Conservation (phyloP, 805 yeast genomes). For the Torulaspora quercuum region DNA sequence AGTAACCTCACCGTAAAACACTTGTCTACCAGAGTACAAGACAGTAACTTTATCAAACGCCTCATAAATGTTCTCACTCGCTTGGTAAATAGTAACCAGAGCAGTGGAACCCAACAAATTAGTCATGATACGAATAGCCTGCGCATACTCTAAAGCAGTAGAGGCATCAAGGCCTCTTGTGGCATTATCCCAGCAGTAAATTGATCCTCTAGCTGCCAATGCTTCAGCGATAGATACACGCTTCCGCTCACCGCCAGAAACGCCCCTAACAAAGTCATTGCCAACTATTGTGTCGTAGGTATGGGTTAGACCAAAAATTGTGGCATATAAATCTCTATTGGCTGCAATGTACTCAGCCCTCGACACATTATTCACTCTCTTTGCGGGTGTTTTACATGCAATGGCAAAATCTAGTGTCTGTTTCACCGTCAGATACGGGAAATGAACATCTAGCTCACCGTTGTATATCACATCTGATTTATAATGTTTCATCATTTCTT, state of each 20-base stretch:
- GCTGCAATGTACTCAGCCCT: conserved; percentile 48
- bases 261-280: conserved; percentile 60
- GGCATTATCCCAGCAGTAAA: conserved; percentile 68
- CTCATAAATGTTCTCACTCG: conserved; percentile 52
- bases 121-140: conserved; percentile 56
- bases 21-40: conserved; percentile 51
- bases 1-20: conserved; percentile 51
- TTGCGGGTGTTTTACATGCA: conserved; percentile 63
- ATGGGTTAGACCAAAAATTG: conserved; percentile 53
- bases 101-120: conserved; percentile 49
- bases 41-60: conserved; percentile 53
- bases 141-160: conserved; percentile 60
- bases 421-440: conserved; percentile 72
- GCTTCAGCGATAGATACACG: conserved; percentile 87
- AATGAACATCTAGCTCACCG: conserved; percentile 66
- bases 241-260: conserved; percentile 84
- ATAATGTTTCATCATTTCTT: conserved; percentile 56
- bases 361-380: conserved; percentile 46
- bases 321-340: conserved; percentile 38
- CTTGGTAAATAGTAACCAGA: conserved; percentile 59
- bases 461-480: conserved; percentile 56
- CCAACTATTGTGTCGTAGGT: conserved; percentile 55
- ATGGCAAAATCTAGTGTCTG: conserved; percentile 71
- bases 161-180: conserved; percentile 78
- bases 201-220: conserved; percentile 52